A percentile compares a stretch with the other conserved stretches of the same genome.
phyloP scores from a whole-genome alignment of 306 rosid genomes.

The Hippophae rhamnoides region DNA sequence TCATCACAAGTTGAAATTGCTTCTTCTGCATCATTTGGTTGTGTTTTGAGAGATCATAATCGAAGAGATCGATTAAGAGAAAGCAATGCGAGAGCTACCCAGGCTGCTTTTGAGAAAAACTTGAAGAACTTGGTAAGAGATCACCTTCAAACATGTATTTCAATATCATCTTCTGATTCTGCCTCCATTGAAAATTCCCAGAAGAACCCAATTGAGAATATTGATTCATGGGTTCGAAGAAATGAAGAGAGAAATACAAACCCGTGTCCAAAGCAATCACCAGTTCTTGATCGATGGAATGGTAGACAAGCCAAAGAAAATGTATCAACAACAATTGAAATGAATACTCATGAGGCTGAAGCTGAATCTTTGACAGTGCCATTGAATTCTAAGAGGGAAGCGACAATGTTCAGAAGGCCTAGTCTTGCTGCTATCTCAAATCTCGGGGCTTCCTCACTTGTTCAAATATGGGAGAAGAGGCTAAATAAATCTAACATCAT shows the following conservation, averaged over 20 bases:
- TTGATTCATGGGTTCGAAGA: constrained; percentile 15
- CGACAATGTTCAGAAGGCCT: constrained; percentile 18
- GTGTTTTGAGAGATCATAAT: constrained; percentile 54
- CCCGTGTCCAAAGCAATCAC: neutral
- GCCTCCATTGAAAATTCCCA: constrained; percentile 13
- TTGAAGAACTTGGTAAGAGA: constrained; percentile 45
- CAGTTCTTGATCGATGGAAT: constrained; percentile 27
- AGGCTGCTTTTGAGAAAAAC: constrained; percentile 37
- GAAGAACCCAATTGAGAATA: neutral
- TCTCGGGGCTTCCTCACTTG: constrained; percentile 72
- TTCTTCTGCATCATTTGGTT: constrained; percentile 53
- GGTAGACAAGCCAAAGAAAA: constrained; percentile 24
- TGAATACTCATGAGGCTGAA: constrained; percentile 15
- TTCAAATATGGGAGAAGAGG: constrained; percentile 89
- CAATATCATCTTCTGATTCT: constrained; percentile 28
- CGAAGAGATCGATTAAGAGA: constrained; percentile 45
- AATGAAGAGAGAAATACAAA: constrained; percentile 11
- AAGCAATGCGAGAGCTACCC: constrained; percentile 22
- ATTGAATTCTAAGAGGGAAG: constrained; percentile 18
- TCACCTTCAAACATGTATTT: constrained; percentile 38
- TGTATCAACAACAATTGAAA: constrained; percentile 27
- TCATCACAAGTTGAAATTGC: constrained; percentile 57
- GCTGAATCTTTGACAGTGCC: constrained; percentile 16
- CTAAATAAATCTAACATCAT: constrained; percentile 28
- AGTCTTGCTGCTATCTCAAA: constrained; percentile 17